Evolutionary conservation across 148 eudicot species (phyloP).

Genomic region (Silene uniflora): DNA sequence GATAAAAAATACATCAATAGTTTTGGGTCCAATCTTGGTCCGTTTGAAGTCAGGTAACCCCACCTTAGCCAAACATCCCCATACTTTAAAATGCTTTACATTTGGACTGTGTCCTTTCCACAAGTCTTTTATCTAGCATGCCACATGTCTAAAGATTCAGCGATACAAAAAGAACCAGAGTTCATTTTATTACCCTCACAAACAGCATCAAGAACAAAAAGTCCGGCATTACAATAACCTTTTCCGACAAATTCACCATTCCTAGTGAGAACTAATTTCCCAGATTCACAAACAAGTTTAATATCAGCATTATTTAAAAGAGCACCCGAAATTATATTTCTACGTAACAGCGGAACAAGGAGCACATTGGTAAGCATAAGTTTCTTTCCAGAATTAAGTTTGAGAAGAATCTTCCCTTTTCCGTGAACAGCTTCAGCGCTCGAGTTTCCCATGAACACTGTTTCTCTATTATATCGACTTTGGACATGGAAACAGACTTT

Average conservation of each 20-base stretch:
- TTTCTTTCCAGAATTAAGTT: neutral
- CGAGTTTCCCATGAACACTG: slow-evolving; percentile 10
- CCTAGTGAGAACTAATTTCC: neutral
- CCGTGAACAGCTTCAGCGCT: neutral
- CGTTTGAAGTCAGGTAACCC: too few relatives aligned
- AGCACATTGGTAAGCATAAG: neutral
- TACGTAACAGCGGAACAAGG: neutral
- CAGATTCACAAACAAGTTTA: neutral
- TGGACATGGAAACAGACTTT: too few relatives aligned
- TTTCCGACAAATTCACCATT: neutral
- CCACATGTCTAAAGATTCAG: neutral
- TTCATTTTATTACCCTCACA: neutral
- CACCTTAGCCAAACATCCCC: too few relatives aligned
- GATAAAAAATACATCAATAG: too few relatives aligned
- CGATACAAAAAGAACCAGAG: neutral
- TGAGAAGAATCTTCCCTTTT: neutral
- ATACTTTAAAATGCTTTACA: too few relatives aligned
- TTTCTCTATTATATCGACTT: too few relatives aligned
- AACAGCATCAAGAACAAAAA: neutral
- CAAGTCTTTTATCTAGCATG: neutral
- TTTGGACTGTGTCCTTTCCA: too few relatives aligned
- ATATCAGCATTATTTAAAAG: neutral
- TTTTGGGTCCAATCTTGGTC: too few relatives aligned
- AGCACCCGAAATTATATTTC: neutral
- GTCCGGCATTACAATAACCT: neutral